Conservation (phyloP, 2,329 filamentous ascomycete species). For the Cytospora piceae region DNA sequence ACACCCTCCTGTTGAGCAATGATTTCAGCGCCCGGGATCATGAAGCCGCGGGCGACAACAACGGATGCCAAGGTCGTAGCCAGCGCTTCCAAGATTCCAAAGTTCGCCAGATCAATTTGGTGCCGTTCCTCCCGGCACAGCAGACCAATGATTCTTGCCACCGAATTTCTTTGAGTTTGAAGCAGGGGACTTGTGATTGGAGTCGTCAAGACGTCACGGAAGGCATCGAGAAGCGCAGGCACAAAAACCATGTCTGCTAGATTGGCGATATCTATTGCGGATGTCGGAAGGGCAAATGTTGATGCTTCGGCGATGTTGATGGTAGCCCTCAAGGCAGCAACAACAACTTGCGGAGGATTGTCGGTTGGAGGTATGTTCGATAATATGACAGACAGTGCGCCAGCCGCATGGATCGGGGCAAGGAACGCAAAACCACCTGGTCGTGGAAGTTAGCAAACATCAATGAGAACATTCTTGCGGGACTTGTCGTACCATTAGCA, state of each 20-base stretch:
- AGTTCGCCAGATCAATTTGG: conserved; percentile 71
- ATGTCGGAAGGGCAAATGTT: conserved; percentile 55
- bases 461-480: neutral
- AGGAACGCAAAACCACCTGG: conserved; percentile 81
- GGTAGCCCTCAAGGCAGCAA: conserved; percentile 75
- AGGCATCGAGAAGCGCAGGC: conserved; percentile 60
- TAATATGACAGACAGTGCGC: conserved; percentile 71
- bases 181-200: conserved; percentile 36
- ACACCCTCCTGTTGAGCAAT: conserved; percentile 58
- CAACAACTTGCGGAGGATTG: conserved; percentile 67
- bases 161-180: conserved; percentile 66
- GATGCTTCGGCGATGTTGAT: conserved; percentile 72
- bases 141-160: conserved; percentile 58
- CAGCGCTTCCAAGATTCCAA: conserved; percentile 77
- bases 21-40: conserved; percentile 66
- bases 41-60: conserved; percentile 68
- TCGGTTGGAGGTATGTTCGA: conserved; percentile 68
- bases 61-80: conserved; percentile 74
- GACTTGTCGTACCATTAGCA: conserved; percentile 68
- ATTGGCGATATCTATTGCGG: conserved; percentile 50
- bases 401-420: conserved; percentile 69
- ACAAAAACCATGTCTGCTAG: conserved; percentile 70
- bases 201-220: conserved; percentile 58
- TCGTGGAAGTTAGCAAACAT: conserved; percentile 22
- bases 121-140: conserved; percentile 72